A percentile compares a stretch with the other conserved stretches of the same genome.
These are phyloP conservation scores for Tulasnella sp. DNA, from an alignment of 768 basidiomycete species.

Conservation along the genomic window DNA sequence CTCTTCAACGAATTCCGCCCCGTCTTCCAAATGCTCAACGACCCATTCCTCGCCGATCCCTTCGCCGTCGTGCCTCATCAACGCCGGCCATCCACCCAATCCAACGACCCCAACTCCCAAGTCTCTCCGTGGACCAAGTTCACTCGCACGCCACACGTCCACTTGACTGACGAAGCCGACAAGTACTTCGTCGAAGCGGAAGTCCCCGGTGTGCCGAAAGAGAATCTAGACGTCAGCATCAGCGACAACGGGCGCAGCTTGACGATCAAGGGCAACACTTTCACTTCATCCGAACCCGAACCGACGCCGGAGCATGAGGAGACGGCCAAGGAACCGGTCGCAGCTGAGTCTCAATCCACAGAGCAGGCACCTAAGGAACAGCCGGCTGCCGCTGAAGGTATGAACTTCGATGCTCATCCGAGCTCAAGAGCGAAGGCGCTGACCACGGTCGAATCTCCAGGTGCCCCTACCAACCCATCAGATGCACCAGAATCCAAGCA, in stretches of 20 bases:
- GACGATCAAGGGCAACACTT: conserved; percentile 8
- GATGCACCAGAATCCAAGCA: not conserved
- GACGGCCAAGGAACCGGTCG: not conserved
- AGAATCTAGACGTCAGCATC: conserved; percentile 13
- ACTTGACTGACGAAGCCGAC: conserved; percentile 2
- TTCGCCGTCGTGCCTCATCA: not conserved
- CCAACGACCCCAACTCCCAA: not conserved
- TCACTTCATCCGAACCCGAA: not conserved
- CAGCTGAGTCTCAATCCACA: not conserved
- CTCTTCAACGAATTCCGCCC: conserved; percentile 14
- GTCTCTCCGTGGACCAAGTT: not conserved
- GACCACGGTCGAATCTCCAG: not conserved
- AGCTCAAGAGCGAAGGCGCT: not conserved
- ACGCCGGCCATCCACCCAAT: not conserved
- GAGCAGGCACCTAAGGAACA: not conserved
- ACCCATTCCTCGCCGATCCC: not conserved
- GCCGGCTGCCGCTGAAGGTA: not conserved
- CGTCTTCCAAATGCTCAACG: conserved; percentile 12
- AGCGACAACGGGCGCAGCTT: conserved; percentile 12
- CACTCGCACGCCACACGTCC: conserved; percentile 3
- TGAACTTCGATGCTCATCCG: not conserved
- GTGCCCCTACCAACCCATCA: not conserved
- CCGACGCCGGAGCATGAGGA: not conserved
- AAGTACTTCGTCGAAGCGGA: conserved; percentile 15
- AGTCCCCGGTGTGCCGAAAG: conserved; percentile 16